Base-by-base conservation (phyloP, 1,284 basidiomycete genomes). In the Melampsora larici-populina region DNA sequence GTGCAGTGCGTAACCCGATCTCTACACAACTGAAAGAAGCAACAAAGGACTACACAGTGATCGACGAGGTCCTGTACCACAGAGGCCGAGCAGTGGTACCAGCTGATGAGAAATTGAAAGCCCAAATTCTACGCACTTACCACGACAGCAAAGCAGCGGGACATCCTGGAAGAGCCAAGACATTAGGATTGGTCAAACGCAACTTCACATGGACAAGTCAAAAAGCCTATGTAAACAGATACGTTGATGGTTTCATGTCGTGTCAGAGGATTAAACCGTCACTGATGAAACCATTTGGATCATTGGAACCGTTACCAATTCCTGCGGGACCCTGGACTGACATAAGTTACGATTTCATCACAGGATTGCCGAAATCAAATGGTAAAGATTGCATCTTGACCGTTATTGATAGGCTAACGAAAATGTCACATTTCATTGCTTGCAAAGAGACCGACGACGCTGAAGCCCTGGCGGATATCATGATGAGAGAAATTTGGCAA, bases 331-430 rank as follows among this genome's bases (percentile, higher is more conserved):
- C n/a, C n/a, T n/a, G n/a, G n/a, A n/a, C n/a, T n/a, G n/a, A n/a
- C n/a, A n/a, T n/a, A n/a, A n/a, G n/a, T 51, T n/a, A 51, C 26
- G 40, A 68, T 48, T 26, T 68, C 9, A 68, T 68, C 36, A 68
- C 21, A 26, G 66, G 49, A 21, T 48, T 68, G 18, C 66, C 66
- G 21, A 26, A 21, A 11, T 49, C 48, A 49, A 21, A 49, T 11
- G 48, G 48, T 11, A 11, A 49, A 49, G 21, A 49, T 21, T 21
- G 66, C n/a, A 48, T 68, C 15, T 48, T 68, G 21, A 46, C 66
- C 1, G 36, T 68, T 1, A 17, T 68, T 1, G 40, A 68, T 43
- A 15, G 21, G 15, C 66, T 68, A 15, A 68, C 40, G 2, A 68
- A 48, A 48, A 68, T 68, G 66, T 7, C 8, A 26, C 66, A 68